Evolutionary conservation across 495 filamentous ascomycete species (phyloP).

Genomic region (Mycothermus thermophilus): DNA sequence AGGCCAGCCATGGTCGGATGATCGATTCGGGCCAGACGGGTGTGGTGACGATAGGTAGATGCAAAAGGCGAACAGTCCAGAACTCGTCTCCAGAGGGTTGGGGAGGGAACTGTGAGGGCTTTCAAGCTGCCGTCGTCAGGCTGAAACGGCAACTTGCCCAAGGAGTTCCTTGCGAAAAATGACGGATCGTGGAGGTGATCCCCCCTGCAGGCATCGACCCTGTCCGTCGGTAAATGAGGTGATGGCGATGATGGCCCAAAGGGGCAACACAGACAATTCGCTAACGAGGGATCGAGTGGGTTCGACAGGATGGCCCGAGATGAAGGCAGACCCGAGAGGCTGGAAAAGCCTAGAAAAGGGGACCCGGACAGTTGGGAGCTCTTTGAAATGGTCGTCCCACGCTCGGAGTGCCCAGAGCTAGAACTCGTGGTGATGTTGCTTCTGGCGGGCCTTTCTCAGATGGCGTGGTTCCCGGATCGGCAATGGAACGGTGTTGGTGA

Average conservation of each 20-base stretch:
- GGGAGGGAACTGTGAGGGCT: too few species aligned
- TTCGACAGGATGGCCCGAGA: constrained; percentile 5
- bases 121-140: too few species aligned
- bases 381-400: too few species aligned
- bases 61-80: too few species aligned
- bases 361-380: background rate
- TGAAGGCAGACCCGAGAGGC: constrained; percentile 4
- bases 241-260: constrained; percentile 4
- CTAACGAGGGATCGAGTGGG: constrained; percentile 7
- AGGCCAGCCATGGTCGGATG: constrained; percentile 8
- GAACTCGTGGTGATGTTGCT: background rate
- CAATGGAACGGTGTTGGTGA: constrained; percentile 7
- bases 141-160: too few species aligned
- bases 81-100: too few species aligned
- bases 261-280: constrained; percentile 7
- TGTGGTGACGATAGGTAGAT: too few species aligned
- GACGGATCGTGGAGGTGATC: too few species aligned
- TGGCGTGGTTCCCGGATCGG: constrained; percentile 3
- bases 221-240: constrained; percentile 7
- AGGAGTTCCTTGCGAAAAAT: too few species aligned
- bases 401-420: constrained; percentile 2
- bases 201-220: constrained; percentile 8
- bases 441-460: too few species aligned
- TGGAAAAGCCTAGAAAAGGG: constrained; percentile 5
- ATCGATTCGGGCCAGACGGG: background rate